Evolutionary conservation across 140 eudicot genomes (phyloP), one percentile per base, ranked within the genome.

Genomic region (Stevia rebaudiana): DNA sequence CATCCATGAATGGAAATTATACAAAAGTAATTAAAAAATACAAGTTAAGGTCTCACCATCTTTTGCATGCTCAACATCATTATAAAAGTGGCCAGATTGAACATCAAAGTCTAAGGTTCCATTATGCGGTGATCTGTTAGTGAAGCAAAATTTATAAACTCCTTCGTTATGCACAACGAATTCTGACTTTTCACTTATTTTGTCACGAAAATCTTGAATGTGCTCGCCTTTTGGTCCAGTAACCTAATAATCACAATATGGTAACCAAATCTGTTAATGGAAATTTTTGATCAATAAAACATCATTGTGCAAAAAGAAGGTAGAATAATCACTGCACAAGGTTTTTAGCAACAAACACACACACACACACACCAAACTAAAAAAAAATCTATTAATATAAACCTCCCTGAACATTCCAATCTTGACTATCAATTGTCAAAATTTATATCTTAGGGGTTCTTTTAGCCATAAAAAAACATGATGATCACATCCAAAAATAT

Each of bases 171-270:
- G 79, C 33, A 79, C 89, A 67, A 81, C 86, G 28, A 92, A 92
- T 51, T 85, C 95, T 19, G 75, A 74, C 74, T 85, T 92, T 18
- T 85, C 95, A n/a, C 89, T 85, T 24, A 79, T 83, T 62, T 83
- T 85, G 84, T 92, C 92, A 18, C 82, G 96, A 24, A 81, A 65
- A 61, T 88, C 95, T 18, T 85, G 94, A 67, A 92, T 60, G 67
- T 92, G 98, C 37, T 88, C 96, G 17, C 87, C 96, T 46, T 78
- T 75, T 6, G 98, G 98, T 58, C 95, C 96, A 37, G 74, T 92
- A 19, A 91, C 95, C 98, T 91, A 74, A 61, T 52, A 49, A 67
- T 65, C 31, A 51, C 33, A 47, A 58, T 42, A 42, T 55, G 52
- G 60, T 39, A 47, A 47, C 17, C 16, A 40, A 39, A 65, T 11